phyloP scores from a whole-genome alignment of 352 stramenopile genomes.

The Phytophthora lateralis region DNA sequence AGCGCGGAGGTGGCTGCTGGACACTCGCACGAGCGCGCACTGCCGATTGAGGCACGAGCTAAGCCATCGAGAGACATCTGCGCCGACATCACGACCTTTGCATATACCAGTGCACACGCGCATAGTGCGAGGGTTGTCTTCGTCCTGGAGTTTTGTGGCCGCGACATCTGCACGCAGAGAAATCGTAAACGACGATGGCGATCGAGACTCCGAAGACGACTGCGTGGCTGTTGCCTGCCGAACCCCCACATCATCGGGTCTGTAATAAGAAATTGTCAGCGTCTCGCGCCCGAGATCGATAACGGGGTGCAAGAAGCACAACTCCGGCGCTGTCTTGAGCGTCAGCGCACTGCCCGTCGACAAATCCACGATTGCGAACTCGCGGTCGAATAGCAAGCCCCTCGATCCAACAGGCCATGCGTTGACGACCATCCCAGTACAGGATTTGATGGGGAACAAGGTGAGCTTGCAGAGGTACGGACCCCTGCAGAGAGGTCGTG shows the following conservation, averaged over 20 bases:
- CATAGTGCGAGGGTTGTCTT: slow-evolving; percentile 40
- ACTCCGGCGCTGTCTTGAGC: slow-evolving; percentile 58
- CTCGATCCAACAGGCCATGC: slow-evolving; percentile 65
- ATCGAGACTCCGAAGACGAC: slow-evolving; percentile 8
- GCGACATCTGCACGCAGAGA: slow-evolving; percentile 30
- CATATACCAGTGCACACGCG: slow-evolving; percentile 60
- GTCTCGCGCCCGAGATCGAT: slow-evolving; percentile 65
- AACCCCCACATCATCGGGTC: slow-evolving; percentile 1
- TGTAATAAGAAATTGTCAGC: slow-evolving; percentile 53
- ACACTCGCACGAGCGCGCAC: slow-evolving; percentile 77
- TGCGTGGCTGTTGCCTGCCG: slow-evolving; percentile 6
- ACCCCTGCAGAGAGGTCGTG: not conserved
- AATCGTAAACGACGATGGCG: slow-evolving; percentile 41
- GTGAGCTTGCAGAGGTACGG: slow-evolving; percentile 57
- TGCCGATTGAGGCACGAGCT: slow-evolving; percentile 59
- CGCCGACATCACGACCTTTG: slow-evolving; percentile 56
- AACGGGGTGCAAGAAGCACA: slow-evolving; percentile 67
- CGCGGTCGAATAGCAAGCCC: slow-evolving; percentile 70
- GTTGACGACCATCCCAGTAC: slow-evolving; percentile 56
- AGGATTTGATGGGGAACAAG: slow-evolving; percentile 84
- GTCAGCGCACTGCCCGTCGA: slow-evolving; percentile 52
- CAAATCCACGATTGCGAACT: slow-evolving; percentile 78
- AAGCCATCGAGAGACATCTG: slow-evolving; percentile 66
- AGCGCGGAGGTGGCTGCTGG: slow-evolving; percentile 44
- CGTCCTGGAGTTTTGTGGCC: slow-evolving; percentile 22